phyloP scores from a whole-genome alignment of 2,329 filamentous ascomycete species.

The Rutstroemia sp. region DNA sequence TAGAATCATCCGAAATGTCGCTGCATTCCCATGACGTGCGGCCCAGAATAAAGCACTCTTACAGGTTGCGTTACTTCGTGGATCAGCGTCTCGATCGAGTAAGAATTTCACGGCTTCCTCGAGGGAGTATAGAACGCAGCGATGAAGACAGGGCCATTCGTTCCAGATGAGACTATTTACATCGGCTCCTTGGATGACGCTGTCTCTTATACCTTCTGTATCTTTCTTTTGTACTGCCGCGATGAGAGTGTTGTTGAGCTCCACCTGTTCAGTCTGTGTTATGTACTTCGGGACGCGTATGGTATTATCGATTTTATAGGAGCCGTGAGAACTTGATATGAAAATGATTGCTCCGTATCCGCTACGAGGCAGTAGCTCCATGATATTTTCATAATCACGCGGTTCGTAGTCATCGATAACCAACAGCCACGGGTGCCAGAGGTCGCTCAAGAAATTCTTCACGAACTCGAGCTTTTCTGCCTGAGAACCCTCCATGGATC shows the following conservation, averaged over 20 bases:
- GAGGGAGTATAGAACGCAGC: slow-evolving; percentile 15
- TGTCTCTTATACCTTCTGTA: slow-evolving; percentile 6
- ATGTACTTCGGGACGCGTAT: background rate
- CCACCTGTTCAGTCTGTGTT: background rate
- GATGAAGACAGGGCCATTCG: slow-evolving; percentile 17
- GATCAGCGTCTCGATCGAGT: slow-evolving; percentile 16
- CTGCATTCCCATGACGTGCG: slow-evolving; percentile 14
- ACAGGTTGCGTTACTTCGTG: slow-evolving; percentile 10
- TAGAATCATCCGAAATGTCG: slow-evolving; percentile 31
- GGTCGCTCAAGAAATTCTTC: slow-evolving; percentile 11
- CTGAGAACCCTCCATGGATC: slow-evolving; percentile 12
- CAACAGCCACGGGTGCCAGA: slow-evolving; percentile 18
- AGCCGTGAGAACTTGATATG: background rate
- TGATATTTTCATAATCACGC: slow-evolving; percentile 9
- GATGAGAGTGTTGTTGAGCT: slow-evolving; percentile 9
- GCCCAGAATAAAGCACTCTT: slow-evolving; percentile 19
- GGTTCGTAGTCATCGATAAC: slow-evolving; percentile 14
- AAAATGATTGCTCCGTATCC: slow-evolving; percentile 10
- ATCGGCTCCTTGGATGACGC: slow-evolving; percentile 15
- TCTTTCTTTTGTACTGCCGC: slow-evolving; percentile 11
- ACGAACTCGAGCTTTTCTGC: slow-evolving; percentile 14
- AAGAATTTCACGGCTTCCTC: slow-evolving; percentile 18
- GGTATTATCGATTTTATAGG: background rate
- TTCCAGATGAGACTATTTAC: slow-evolving; percentile 12
- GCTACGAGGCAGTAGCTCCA: slow-evolving; percentile 12